Percentiles rank a stretch among this genome's conserved stretches.
Evolutionary conservation across 1,284 basidiomycete genomes (phyloP).

Genomic region (Rhodotorula sp.): DNA sequence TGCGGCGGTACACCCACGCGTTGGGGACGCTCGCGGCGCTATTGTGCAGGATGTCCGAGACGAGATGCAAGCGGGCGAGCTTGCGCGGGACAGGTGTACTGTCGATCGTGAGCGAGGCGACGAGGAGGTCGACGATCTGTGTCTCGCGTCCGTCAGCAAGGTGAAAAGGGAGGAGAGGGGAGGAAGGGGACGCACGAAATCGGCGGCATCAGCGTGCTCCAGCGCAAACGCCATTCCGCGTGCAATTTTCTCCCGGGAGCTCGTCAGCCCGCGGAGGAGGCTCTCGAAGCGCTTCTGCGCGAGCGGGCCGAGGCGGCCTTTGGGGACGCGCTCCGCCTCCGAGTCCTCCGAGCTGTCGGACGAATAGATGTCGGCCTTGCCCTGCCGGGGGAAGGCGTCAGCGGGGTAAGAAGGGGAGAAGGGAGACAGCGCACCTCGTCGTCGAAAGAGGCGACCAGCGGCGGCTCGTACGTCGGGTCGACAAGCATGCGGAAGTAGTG

Average conservation of each 20-base stretch:
- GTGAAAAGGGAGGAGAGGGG: constrained; percentile 81
- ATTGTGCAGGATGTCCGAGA: constrained; percentile 97
- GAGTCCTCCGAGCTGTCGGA: constrained; percentile 94
- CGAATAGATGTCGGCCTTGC: constrained; percentile 87
- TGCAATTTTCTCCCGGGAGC: constrained; percentile 85
- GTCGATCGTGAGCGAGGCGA: constrained; percentile 77
- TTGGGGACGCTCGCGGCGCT: constrained; percentile 70
- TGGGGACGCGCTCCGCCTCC: constrained; percentile 65
- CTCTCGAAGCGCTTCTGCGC: constrained; percentile 80
- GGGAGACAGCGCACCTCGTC: constrained; percentile 67
- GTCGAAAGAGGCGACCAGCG: constrained; percentile 68
- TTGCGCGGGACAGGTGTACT: constrained; percentile 92
- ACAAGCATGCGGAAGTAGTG: constrained; percentile 76
- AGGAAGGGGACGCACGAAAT: constrained; percentile 40
- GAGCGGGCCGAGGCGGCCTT: constrained; percentile 65
- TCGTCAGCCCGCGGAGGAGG: constrained; percentile 82
- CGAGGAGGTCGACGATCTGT: constrained; percentile 82
- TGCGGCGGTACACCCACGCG: constrained; percentile 86
- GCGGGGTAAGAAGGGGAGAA: not conserved
- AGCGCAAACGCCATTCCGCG: constrained; percentile 93
- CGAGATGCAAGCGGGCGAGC: constrained; percentile 87
- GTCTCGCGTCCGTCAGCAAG: constrained; percentile 44
- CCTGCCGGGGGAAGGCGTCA: constrained; percentile 57
- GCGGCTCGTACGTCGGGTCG: constrained; percentile 62
- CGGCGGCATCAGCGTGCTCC: constrained; percentile 87